These are phyloP conservation scores for Myxozyma neglecta DNA, from an alignment of 805 yeast species.

Conservation along the genomic window DNA sequence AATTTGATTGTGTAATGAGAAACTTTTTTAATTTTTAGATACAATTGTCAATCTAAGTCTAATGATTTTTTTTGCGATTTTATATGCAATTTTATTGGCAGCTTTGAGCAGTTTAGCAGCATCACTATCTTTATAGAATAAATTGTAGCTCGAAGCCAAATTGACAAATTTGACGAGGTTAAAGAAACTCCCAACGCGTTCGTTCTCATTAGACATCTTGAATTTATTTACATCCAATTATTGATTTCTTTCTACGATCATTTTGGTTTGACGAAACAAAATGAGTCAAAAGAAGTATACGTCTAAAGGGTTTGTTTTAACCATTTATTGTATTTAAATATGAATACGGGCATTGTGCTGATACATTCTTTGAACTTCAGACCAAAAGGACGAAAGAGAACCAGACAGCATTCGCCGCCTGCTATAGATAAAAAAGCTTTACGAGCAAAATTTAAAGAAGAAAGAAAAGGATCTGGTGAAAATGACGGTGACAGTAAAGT, in stretches of 20 bases:
- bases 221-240: too few relatives aligned
- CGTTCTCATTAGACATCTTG: too few relatives aligned
- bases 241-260: not conserved
- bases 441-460: not conserved
- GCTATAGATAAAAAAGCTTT: slow-evolving; percentile 3
- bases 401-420: slow-evolving; percentile 22
- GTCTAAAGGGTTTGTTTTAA: slow-evolving; percentile 2
- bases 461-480: not conserved
- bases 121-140: too few relatives aligned
- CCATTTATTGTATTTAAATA: not conserved
- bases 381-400: slow-evolving; percentile 17
- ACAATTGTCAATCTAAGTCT: too few relatives aligned
- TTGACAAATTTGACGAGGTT: too few relatives aligned
- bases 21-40: too few relatives aligned
- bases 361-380: not conserved
- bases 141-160: too few relatives aligned
- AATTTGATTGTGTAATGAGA: too few relatives aligned
- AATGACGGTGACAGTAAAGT: not conserved
- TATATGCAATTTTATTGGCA: too few relatives aligned
- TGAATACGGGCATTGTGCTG: not conserved
- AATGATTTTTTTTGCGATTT: too few relatives aligned
- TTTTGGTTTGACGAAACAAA: not conserved
- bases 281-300: slow-evolving; percentile 1
- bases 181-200: too few relatives aligned
- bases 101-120: too few relatives aligned